Percentiles rank a stretch among this genome's conserved stretches.
These are phyloP conservation scores for Tolypocladium endophyticum DNA, from an alignment of 2,329 filamentous ascomycete genomes.

Conservation along the genomic window DNA sequence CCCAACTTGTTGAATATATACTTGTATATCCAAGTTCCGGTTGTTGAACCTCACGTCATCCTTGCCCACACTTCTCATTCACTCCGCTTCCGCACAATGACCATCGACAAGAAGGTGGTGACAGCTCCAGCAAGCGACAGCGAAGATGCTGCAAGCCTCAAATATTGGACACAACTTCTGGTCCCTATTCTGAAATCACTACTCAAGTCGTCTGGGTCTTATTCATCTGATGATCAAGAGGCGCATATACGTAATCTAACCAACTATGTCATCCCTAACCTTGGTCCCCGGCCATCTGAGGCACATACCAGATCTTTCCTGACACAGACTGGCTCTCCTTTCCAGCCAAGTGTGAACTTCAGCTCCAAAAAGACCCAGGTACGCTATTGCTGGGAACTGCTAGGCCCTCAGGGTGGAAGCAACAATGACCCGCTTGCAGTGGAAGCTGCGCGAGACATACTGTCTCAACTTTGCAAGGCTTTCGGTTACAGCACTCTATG, in stretches of 20 bases:
- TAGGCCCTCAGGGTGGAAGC: slow-evolving; percentile 3
- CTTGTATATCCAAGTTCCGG: too few relatives aligned
- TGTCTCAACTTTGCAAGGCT: background rate
- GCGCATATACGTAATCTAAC: slow-evolving; percentile 1
- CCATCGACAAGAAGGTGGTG: background rate
- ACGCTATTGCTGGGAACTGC: slow-evolving; percentile 6
- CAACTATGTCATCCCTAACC: slow-evolving; percentile 3
- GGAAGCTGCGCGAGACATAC: slow-evolving; percentile 1
- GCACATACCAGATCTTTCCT: slow-evolving; percentile 2
- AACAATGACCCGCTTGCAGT: slow-evolving; percentile 4
- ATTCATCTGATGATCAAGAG: slow-evolving; percentile 2
- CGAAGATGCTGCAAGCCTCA: background rate
- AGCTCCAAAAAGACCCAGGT: background rate
- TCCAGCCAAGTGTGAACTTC: slow-evolving; percentile 5
- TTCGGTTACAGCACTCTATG: slow-evolving; percentile 4
- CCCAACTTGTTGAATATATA: background rate
- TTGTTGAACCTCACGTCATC: background rate
- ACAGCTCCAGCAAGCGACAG: background rate
- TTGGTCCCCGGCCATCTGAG: slow-evolving; percentile 5
- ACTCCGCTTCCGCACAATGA: background rate
- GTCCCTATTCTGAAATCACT: slow-evolving; percentile 3
- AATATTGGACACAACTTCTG: slow-evolving; percentile 3
- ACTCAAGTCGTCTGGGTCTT: slow-evolving; percentile 2
- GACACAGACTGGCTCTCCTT: slow-evolving; percentile 3
- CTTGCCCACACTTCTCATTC: background rate